phyloP scores from a whole-genome alignment of 805 yeast genomes.

The Pichia sporocuriosa region DNA sequence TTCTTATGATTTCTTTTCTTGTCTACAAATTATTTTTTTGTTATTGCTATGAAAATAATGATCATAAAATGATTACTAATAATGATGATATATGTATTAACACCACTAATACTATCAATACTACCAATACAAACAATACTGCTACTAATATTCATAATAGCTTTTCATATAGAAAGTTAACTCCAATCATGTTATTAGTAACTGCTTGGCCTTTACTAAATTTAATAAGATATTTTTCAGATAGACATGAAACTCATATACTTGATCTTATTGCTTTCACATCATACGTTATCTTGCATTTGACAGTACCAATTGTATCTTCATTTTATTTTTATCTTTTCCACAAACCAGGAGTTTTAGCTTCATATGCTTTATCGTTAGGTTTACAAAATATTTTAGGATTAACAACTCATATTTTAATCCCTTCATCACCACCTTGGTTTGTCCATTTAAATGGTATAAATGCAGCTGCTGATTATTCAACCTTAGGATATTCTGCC shows the following conservation, averaged over 20 bases:
- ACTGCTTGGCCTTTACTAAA: constrained; percentile 46
- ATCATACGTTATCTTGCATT: constrained; percentile 55
- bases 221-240: constrained; percentile 34
- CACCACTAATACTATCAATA: too few relatives aligned
- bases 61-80: too few relatives aligned
- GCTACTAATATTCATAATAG: too few relatives aligned
- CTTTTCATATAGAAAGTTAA: too few relatives aligned
- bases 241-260: constrained; percentile 30
- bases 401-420: constrained; percentile 49
- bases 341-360: constrained; percentile 58
- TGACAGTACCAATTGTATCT: constrained; percentile 53
- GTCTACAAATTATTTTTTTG: background rate
- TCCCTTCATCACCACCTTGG: constrained; percentile 77
- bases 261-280: constrained; percentile 56
- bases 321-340: constrained; percentile 58
- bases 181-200: constrained; percentile 37
- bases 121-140: too few relatives aligned
- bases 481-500: constrained; percentile 64
- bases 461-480: constrained; percentile 48
- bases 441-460: constrained; percentile 56
- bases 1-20: background rate
- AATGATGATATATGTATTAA: too few relatives aligned
- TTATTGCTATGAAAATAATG: too few relatives aligned
- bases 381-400: constrained; percentile 58
- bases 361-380: constrained; percentile 44